These are phyloP conservation scores for Apocynum venetum DNA, from an alignment of 257 asterid genomes.

Conservation along the genomic window DNA sequence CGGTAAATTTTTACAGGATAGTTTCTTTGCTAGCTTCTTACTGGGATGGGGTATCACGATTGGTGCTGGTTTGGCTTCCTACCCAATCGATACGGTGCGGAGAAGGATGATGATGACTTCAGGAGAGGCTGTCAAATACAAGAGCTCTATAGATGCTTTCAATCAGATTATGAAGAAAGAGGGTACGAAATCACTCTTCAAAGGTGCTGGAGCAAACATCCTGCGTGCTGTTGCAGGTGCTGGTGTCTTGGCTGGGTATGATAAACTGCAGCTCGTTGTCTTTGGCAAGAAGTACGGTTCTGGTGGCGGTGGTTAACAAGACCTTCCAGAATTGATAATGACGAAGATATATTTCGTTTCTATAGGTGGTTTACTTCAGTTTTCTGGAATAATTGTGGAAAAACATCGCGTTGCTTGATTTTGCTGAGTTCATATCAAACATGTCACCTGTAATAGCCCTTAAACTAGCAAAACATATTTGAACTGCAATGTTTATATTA, in stretches of 20 bases:
- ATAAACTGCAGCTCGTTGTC: conserved; percentile 59
- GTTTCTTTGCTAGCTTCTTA: conserved; percentile 71
- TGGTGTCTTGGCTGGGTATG: conserved; percentile 77
- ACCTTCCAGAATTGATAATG: conserved; percentile 20
- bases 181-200: conserved; percentile 63
- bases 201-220: conserved; percentile 82
- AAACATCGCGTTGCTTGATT: neutral
- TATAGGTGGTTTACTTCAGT: conserved; percentile 6
- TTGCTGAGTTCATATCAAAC: neutral
- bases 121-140: conserved; percentile 73
- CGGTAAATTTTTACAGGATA: conserved; percentile 44
- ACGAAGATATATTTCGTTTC: conserved; percentile 20
- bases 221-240: conserved; percentile 82
- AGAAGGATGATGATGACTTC: conserved; percentile 94
- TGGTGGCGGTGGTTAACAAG: conserved; percentile 49
- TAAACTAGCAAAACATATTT: neutral
- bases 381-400: conserved; percentile 9
- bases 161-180: conserved; percentile 57
- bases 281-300: conserved; percentile 69
- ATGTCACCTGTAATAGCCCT: neutral
- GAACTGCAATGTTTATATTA: neutral
- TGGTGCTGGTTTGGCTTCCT: conserved; percentile 74
- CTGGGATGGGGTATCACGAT: conserved; percentile 80
- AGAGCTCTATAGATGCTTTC: conserved; percentile 60
- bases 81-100: conserved; percentile 74